phyloP scores from a whole-genome alignment of 495 filamentous ascomycete genomes.

The Lasiosphaeria ovina region DNA sequence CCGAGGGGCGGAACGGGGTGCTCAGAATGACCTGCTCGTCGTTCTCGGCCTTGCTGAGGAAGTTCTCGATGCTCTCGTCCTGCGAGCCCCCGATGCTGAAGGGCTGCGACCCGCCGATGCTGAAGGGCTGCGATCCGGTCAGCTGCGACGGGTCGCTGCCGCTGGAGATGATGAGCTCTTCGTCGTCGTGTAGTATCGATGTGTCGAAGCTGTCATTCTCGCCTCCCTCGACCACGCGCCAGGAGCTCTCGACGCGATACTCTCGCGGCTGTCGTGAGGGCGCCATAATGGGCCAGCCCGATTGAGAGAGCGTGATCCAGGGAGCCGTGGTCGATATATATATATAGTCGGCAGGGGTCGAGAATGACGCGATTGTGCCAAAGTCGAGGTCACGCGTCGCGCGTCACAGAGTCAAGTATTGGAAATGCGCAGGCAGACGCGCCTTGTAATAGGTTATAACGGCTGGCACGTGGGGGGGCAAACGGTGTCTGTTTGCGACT shows the following conservation, averaged over 20 bases:
- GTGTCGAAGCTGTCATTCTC: conserved; percentile 53
- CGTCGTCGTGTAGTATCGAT: conserved; percentile 39
- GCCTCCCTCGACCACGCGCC: conserved; percentile 51
- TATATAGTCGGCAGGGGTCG: not conserved
- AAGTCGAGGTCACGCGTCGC: conserved; percentile 15
- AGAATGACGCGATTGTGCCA: not conserved
- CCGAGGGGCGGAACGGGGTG: conserved; percentile 45
- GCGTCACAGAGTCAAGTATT: conserved; percentile 14
- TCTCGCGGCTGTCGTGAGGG: conserved; percentile 20
- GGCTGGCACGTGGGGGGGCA: conserved; percentile 3
- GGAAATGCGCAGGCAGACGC: conserved; percentile 13
- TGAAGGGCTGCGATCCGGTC: conserved; percentile 34
- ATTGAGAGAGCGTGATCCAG: not conserved
- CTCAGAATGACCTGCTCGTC: conserved; percentile 45
- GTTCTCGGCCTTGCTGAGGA: conserved; percentile 38
- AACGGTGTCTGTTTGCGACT: not conserved
- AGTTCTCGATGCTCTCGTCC: conserved; percentile 46
- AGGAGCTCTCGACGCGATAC: conserved; percentile 42
- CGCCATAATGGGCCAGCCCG: conserved; percentile 12
- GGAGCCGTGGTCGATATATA: not conserved
- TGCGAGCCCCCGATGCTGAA: conserved; percentile 42
- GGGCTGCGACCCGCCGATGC: conserved; percentile 29
- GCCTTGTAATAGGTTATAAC: conserved; percentile 6
- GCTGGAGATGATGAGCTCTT: conserved; percentile 38
- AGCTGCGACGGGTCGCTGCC: conserved; percentile 38